Evolutionary conservation across 2,329 filamentous ascomycete genomes (phyloP), one percentile per base, ranked within the genome.

Genomic region (Sclerotinia spermophila): DNA sequence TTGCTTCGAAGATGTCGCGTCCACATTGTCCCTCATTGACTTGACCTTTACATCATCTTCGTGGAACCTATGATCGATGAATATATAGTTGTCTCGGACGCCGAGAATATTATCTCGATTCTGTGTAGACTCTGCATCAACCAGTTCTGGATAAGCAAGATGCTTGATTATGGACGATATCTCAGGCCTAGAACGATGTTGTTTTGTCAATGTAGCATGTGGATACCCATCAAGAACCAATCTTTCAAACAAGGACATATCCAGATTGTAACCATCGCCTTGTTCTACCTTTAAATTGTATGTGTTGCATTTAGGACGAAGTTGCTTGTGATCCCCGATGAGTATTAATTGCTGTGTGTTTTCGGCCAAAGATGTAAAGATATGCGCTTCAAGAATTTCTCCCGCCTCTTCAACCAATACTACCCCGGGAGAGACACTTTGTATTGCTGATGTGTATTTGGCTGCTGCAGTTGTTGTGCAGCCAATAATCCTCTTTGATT

Each of bases 301-400:
- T 3, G 53, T 67, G 67, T 86, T 89, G 68, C 87, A 82, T 74
- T 92, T 92, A 0, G 91, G 91, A 0, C 90, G 86, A 0, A 93
- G 83, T 73, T 93, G 91, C 69, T 90, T 86, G 77, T 93, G 90
- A 68, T 93, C 91, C 0, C 91, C 91, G 17, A 93, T 93, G 2
- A 92, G 78, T 0, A 93, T 84, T 1, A 92, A 77, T 53, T 93
- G 89, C 71, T 90, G 85, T 0, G 86, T 86, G 0, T 83, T 79
- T 0, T 84, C 78, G 0, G 83, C 81, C 70, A 93, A 75, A 0
- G 90, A 86, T 0, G 90, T 86, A 0, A 93, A 78, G 2, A 91
- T 82, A 73, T 93, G 90, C 2, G 84, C 83, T 77, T 93, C 91
- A 0, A 92, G 81, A 5, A 93, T 91, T 73, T 93, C 90, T 1